Evolutionary conservation across 805 yeast species (phyloP).

Genomic region (Yamadazyma tumulicola): DNA sequence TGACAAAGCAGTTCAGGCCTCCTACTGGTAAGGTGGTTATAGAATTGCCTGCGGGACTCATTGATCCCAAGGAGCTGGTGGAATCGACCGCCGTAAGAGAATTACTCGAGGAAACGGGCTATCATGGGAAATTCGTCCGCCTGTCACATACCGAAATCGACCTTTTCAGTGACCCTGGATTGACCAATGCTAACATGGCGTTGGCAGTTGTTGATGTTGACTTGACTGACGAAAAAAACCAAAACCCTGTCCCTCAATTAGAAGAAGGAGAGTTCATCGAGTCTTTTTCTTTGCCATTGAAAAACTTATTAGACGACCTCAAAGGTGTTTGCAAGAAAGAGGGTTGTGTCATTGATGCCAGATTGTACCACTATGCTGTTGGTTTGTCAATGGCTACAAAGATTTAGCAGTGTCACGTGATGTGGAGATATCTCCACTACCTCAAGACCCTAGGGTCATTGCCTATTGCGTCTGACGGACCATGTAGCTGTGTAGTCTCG

Average conservation of each 20-base stretch:
- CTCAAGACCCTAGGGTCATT: no score
- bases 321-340: constrained; percentile 45
- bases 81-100: constrained; percentile 85
- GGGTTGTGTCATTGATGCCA: constrained; percentile 82
- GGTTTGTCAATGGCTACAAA: constrained; percentile 45
- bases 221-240: constrained; percentile 58
- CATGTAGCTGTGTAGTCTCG: no score
- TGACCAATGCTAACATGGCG: constrained; percentile 83
- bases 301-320: constrained; percentile 53
- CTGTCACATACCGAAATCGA: constrained; percentile 23
- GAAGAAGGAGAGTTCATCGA: constrained; percentile 94
- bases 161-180: constrained; percentile 75
- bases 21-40: constrained; percentile 86
- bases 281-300: constrained; percentile 70
- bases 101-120: constrained; percentile 90
- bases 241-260: constrained; percentile 65
- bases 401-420: no score
- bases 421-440: no score
- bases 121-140: constrained; percentile 57
- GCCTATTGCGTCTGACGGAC: no score
- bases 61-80: constrained; percentile 78
- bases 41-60: constrained; percentile 93
- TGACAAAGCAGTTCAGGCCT: constrained; percentile 91
- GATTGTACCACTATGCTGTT: constrained; percentile 80
- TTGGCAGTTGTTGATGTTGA: constrained; percentile 80